Base-by-base conservation (phyloP, 768 basidiomycete species). In the Pulveroboletus ravenelii region DNA sequence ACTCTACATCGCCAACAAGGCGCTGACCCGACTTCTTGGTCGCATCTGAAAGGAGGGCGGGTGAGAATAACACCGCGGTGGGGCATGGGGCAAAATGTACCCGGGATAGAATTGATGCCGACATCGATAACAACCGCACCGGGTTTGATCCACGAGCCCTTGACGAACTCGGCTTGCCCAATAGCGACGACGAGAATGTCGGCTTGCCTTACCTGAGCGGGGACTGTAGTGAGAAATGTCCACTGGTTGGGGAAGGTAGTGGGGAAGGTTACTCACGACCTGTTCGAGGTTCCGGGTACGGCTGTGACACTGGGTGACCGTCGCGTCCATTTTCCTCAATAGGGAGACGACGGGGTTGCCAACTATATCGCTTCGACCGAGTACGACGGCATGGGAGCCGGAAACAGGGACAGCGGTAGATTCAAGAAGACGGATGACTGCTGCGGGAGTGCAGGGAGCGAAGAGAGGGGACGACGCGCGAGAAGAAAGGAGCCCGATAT, bases 151-250 rank as follows among this genome's bases (percentile, higher is more conserved):
- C 96, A 98, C 7, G 84, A 82, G 18, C 93, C 95, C 64, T 93
- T 85, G 58, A 98, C 82, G 50, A 87, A 90, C 63, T 93, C 84
- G 20, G 96, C 71, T 70, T 89, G 85, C 35, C 96, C 96, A 53
- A 98, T 95, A n/a, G 96, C 96, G 48, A 91, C 84, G n/a, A 99
- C 84, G 23, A 99, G 70, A 56, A 98, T 86, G 65, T 99, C 96
- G 29, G 95, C 93, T 51, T 73, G 76, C 69, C 80, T 85, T 54
- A 97, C 73, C 92, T 93, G 64, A 9, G 43, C 15, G 18, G 27
- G n/a, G 13, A 31, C 8, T 6, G 12, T 29, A 23, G 45, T 51
- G 40, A 50, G 47, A 55, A 45, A 27, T 48, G 51, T 31, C 35
- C 36, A 50, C 8, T 18, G 50, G 37, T 52, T 51, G 37, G 50